A percentile compares a stretch with the other conserved stretches of the same genome.
phyloP scores from a whole-genome alignment of 257 asterid genomes.

The Voacanga thouarsii region DNA sequence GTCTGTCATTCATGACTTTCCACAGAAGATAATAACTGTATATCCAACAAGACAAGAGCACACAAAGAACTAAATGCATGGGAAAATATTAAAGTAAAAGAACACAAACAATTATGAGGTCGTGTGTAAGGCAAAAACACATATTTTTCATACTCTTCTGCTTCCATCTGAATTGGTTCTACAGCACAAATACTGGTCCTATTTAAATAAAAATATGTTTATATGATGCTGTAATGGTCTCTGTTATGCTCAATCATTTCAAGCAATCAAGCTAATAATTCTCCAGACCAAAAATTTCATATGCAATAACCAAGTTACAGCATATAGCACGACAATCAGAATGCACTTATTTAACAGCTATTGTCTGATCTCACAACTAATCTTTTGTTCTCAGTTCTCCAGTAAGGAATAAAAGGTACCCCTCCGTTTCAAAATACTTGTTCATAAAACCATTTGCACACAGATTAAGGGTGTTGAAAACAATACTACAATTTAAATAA shows the following conservation, averaged over 20 bases:
- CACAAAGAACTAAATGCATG: neutral
- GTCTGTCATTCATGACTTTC: neutral
- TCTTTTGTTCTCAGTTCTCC: neutral
- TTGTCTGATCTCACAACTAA: neutral
- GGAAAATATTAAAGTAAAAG: neutral
- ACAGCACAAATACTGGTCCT: neutral
- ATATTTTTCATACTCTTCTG: neutral
- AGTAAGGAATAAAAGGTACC: neutral
- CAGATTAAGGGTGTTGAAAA: too few relatives aligned
- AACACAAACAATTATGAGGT: neutral
- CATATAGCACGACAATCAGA: neutral
- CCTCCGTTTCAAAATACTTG: too few relatives aligned
- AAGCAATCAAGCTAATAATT: neutral
- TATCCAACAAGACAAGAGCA: neutral
- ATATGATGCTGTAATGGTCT: neutral
- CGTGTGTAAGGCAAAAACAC: neutral
- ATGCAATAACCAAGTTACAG: neutral
- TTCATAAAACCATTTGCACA: too few relatives aligned
- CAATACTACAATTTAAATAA: too few relatives aligned
- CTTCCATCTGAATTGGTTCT: neutral
- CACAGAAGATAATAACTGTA: neutral
- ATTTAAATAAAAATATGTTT: neutral
- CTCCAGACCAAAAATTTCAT: neutral
- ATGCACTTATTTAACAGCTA: neutral
- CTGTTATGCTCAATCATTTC: neutral